phyloP scores from a whole-genome alignment of 164 flowering plant species.

The Nymphaea colorata region DNA sequence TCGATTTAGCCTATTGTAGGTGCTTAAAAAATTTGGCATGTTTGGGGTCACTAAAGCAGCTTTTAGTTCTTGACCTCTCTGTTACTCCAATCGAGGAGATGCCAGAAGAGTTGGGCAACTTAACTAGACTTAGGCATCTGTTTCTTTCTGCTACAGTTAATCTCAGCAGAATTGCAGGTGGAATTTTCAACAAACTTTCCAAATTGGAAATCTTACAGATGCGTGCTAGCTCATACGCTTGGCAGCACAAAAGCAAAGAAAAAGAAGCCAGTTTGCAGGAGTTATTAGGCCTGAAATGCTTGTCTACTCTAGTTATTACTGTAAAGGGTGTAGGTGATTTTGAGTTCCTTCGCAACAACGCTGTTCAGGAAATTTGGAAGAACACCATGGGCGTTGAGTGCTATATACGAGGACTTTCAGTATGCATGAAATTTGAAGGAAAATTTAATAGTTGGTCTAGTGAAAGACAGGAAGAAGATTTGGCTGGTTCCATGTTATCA shows the following conservation, averaged over 20 bases:
- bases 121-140: neutral
- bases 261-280: neutral
- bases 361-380: neutral
- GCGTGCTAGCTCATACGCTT: neutral
- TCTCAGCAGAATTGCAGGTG: neutral
- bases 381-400: neutral
- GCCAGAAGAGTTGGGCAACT: neutral
- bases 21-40: conserved; percentile 1
- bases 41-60: neutral
- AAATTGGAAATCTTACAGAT: no score
- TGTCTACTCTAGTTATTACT: neutral
- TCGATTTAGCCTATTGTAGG: neutral
- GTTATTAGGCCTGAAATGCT: neutral
- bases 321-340: neutral
- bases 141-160: neutral
- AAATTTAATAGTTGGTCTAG: neutral
- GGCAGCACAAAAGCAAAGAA: neutral
- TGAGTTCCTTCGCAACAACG: neutral
- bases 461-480: neutral
- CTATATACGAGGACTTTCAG: neutral
- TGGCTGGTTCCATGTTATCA: no score
- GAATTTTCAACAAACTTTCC: neutral
- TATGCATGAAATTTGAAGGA: neutral
- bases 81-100: neutral
- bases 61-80: neutral